A percentile compares a stretch with the other conserved stretches of the same genome.
phyloP scores from a whole-genome alignment of 345 rosid species.

The Mercurialis annua region DNA sequence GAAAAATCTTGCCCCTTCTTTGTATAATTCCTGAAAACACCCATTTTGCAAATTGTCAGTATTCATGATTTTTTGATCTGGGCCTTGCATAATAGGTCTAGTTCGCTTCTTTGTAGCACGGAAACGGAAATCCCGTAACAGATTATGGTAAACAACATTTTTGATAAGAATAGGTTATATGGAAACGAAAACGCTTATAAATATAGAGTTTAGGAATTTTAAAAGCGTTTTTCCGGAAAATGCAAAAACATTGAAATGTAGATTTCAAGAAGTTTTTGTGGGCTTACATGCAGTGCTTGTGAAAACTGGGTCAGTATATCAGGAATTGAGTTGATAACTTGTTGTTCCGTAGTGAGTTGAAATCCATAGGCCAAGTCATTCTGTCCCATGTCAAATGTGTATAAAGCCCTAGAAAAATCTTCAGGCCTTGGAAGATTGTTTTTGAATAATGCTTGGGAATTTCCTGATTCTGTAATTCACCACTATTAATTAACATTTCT shows the following conservation, averaged over 20 bases:
- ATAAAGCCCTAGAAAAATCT: conserved; percentile 66
- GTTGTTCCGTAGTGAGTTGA: conserved; percentile 36
- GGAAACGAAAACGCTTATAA: too few relatives aligned
- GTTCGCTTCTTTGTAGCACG: conserved; percentile 46
- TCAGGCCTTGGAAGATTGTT: conserved; percentile 55
- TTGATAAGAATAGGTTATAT: too few relatives aligned
- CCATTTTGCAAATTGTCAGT: conserved; percentile 8
- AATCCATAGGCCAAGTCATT: conserved; percentile 61
- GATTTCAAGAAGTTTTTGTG: too few relatives aligned
- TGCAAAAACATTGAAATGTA: too few relatives aligned
- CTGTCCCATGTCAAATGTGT: conserved; percentile 70
- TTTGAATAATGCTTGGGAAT: conserved; percentile 18
- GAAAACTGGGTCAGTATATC: conserved; percentile 42
- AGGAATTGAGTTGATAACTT: conserved; percentile 56
- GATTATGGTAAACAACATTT: too few relatives aligned
- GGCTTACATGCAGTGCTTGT: conserved; percentile 47
- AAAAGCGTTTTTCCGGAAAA: too few relatives aligned
- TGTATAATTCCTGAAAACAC: conserved; percentile 45
- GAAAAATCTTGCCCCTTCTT: conserved; percentile 74
- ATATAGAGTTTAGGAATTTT: too few relatives aligned
- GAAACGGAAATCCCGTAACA: too few relatives aligned
- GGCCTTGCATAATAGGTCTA: background rate
- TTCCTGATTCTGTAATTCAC: conserved; percentile 17
- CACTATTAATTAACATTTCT: background rate
- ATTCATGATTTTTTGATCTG: background rate